Evolutionary conservation across 176 grass and related monocot genomes (phyloP).

Genomic region (Alopecurus myosuroides): DNA sequence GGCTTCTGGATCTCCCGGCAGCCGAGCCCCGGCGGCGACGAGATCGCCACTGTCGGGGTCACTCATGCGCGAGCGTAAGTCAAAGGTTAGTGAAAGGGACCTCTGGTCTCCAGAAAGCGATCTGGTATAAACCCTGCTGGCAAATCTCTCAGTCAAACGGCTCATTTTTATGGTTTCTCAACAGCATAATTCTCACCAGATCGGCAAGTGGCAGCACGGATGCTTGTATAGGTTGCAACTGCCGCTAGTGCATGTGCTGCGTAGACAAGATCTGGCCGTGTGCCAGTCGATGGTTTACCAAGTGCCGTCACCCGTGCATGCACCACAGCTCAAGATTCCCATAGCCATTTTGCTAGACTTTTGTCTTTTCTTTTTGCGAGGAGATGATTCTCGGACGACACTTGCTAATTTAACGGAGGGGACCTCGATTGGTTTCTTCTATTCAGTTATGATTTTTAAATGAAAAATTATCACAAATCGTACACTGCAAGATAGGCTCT

Average conservation of each 20-base stretch:
- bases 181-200: too few relatives aligned
- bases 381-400: neutral
- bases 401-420: neutral
- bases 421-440: neutral
- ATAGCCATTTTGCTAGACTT: neutral
- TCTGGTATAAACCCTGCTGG: too few relatives aligned
- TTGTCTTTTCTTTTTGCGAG: neutral
- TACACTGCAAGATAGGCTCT: neutral
- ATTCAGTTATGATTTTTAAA: neutral
- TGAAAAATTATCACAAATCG: neutral
- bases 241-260: neutral
- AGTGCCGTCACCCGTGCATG: neutral
- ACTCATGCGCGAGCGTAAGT: too few relatives aligned
- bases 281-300: neutral
- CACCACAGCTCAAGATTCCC: neutral
- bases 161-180: too few relatives aligned
- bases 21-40: too few relatives aligned
- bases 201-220: neutral
- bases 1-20: too few relatives aligned
- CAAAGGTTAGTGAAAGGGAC: too few relatives aligned
- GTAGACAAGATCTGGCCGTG: neutral
- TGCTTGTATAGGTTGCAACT: neutral
- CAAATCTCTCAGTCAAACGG: too few relatives aligned
- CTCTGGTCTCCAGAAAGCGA: too few relatives aligned
- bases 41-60: too few relatives aligned